phyloP scores from a whole-genome alignment of 768 basidiomycete species.

The Porpolomopsis calyptriformis region DNA sequence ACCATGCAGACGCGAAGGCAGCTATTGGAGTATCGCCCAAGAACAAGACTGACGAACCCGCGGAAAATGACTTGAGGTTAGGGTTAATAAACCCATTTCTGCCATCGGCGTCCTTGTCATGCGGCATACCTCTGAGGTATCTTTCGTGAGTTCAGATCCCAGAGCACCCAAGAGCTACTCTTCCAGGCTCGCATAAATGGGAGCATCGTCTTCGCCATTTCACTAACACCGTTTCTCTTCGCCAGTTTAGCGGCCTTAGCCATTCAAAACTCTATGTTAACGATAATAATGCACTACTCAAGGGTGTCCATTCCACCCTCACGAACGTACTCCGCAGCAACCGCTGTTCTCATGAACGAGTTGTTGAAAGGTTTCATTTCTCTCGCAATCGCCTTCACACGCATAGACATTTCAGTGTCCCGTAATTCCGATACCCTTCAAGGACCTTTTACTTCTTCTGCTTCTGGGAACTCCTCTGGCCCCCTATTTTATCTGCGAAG shows the following conservation, averaged over 20 bases:
- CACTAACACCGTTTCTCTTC: background rate
- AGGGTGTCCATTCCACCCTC: constrained; percentile 70
- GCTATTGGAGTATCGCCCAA: background rate
- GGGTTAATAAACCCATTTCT: too few relatives aligned
- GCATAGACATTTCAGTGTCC: constrained; percentile 30
- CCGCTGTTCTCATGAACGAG: constrained; percentile 90
- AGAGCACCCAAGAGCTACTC: background rate
- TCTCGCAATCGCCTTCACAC: constrained; percentile 66
- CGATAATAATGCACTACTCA: constrained; percentile 96
- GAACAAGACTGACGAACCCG: constrained; percentile 21
- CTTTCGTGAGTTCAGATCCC: constrained; percentile 49
- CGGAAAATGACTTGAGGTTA: constrained; percentile 37
- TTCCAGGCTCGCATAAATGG: background rate
- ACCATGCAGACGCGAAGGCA: background rate
- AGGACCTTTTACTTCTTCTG: background rate
- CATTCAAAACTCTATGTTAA: constrained; percentile 82
- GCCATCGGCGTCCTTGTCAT: constrained; percentile 43
- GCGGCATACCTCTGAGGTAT: constrained; percentile 68
- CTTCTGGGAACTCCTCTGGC: background rate
- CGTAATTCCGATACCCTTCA: background rate
- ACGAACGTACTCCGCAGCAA: constrained; percentile 80
- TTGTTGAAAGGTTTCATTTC: constrained; percentile 88
- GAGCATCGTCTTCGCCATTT: too few relatives aligned
- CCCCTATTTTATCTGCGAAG: constrained; percentile 14
- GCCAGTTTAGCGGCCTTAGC: constrained; percentile 71